Evolutionary conservation across 208 protist genomes (phyloP), one percentile per base, ranked within the genome.

Genomic region (Lotmaria passim): DNA sequence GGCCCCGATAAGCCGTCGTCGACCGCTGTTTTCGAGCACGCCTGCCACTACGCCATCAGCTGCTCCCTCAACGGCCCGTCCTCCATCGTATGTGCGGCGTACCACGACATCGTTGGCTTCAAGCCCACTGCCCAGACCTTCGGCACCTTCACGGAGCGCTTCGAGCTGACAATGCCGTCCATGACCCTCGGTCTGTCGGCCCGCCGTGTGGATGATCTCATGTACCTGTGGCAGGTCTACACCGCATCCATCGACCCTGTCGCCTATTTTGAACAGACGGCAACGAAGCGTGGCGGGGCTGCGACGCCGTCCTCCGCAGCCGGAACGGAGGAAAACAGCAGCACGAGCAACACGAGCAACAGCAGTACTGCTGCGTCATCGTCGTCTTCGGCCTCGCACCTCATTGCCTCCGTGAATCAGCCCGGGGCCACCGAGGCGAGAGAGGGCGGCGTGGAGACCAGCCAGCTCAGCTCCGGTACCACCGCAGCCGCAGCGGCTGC

Each of bases 51-150:
- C 65, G 75, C 79, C 28, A 87, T 96, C 58, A 89, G 74, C 73
- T 85, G 80, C 58, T 87, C 87, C 1, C 75, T 93, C 17, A 86
- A 81, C 55, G 83, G 87, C 12, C 87, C 90, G 0, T 71, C 87
- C 5, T 82, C 87, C 11, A 57, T 96, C 38, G 77, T 79, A n/a
- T 86, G 81, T 51, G 77, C 80, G 15, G 72, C 75, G n/a, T 44
- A 76, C 28, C 83, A 93, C 69, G 85, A 93, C 65, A 75, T 94
- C 48, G 81, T 89, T 0, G 89, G 85, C 69, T 96, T 94, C 85
- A 96, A 96, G 64, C 89, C 91, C 21, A 96, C 91, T 30, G 75
- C 89, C 19, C 91, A 94, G 68, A 93, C 87, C 47, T 93, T 96
- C 41, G 85, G 85, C 59, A 92, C 89, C 19, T 93, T 91, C 72